A percentile compares a stretch with the other conserved stretches of the same genome.
phyloP scores from a whole-genome alignment of 2,329 filamentous ascomycete genomes.

The Penicillium sp. region DNA sequence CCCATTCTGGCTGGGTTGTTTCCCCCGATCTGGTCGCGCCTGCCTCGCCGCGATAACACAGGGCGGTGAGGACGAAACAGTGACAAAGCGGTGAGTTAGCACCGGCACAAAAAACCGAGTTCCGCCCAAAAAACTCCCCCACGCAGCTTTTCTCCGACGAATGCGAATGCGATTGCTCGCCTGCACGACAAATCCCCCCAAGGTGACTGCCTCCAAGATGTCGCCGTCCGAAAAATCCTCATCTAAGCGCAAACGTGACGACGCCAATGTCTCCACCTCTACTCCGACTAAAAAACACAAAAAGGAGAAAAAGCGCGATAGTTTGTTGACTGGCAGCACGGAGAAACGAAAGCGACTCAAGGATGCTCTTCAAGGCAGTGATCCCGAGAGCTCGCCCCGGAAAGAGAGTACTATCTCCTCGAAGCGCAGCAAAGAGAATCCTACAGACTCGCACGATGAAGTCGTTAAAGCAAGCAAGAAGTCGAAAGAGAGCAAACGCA shows the following conservation, averaged over 20 bases:
- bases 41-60: neutral
- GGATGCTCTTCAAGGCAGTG: constrained; percentile 29
- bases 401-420: constrained; percentile 35
- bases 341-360: constrained; percentile 30
- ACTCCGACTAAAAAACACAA: constrained; percentile 46
- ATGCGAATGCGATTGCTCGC: constrained; percentile 6
- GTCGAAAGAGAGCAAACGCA: constrained; percentile 44
- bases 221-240: constrained; percentile 24
- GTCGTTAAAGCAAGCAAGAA: constrained; percentile 32
- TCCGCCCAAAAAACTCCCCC: constrained; percentile 13
- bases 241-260: constrained; percentile 42
- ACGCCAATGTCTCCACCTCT: constrained; percentile 31
- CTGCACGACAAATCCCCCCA: constrained; percentile 34
- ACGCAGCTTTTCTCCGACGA: constrained; percentile 3
- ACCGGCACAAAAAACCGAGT: constrained; percentile 27
- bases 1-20: neutral
- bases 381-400: constrained; percentile 35
- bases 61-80: neutral
- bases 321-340: constrained; percentile 28
- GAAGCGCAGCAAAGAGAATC: constrained; percentile 29
- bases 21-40: neutral
- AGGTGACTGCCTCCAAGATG: constrained; percentile 45
- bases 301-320: constrained; percentile 36
- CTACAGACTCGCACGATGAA: constrained; percentile 28
- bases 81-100: constrained; percentile 10